Conservation (phyloP, 768 basidiomycete species). For the Dendrothele bispora region DNA sequence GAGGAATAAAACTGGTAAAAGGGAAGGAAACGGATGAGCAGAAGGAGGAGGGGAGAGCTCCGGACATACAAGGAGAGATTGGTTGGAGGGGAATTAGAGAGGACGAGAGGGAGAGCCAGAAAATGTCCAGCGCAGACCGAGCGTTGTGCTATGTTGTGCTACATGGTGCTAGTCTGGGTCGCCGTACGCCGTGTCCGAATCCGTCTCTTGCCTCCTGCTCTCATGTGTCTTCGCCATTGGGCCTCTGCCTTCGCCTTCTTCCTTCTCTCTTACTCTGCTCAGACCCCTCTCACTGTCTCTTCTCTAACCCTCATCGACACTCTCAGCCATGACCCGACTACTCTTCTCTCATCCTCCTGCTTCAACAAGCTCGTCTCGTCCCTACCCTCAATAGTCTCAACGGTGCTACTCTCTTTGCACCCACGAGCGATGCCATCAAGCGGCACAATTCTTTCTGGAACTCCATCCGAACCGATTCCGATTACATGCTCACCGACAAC, state of each 20-base stretch:
- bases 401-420: conserved; percentile 86
- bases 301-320: conserved; percentile 75
- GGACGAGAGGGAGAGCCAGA: conserved; percentile 52
- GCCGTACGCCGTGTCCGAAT: too few relatives aligned
- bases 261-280: conserved; percentile 27
- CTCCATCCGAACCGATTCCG: conserved; percentile 36
- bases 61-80: conserved; percentile 64
- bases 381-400: conserved; percentile 90
- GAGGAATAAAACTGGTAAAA: conserved; percentile 65
- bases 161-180: too few relatives aligned
- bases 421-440: conserved; percentile 88
- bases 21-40: conserved; percentile 10
- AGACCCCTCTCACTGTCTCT: conserved; percentile 23
- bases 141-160: too few relatives aligned
- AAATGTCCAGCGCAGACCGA: conserved; percentile 45
- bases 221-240: conserved; percentile 3
- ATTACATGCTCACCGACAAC: conserved; percentile 62
- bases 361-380: conserved; percentile 85
- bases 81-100: conserved; percentile 52
- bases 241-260: conserved; percentile 27
- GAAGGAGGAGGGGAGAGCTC: background rate
- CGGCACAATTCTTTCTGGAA: conserved; percentile 44
- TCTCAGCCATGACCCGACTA: conserved; percentile 78
- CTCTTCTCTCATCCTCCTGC: conserved; percentile 66
- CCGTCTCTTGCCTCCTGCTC: background rate